These are phyloP conservation scores for Aspergillus sp. DNA, from an alignment of 2,329 filamentous ascomycete species.

Conservation along the genomic window DNA sequence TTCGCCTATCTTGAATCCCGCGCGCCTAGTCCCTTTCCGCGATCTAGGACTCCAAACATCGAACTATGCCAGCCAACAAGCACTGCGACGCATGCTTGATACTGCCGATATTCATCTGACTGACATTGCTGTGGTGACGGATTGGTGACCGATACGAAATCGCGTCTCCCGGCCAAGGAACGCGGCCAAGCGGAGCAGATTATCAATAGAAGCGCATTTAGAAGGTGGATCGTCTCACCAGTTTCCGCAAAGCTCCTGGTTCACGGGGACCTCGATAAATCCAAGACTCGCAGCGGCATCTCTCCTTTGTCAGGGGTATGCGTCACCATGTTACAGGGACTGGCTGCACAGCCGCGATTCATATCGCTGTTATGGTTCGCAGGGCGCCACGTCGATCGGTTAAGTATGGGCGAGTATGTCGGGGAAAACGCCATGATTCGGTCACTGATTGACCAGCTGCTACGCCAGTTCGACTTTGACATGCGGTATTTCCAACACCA, in stretches of 20 bases:
- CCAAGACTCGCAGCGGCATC: background rate
- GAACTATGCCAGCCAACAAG: background rate
- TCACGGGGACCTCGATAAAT: background rate
- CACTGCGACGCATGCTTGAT: background rate
- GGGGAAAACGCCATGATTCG: background rate
- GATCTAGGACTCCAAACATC: background rate
- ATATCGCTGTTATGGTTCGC: background rate
- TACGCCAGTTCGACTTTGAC: slow-evolving; percentile 2
- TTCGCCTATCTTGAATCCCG: background rate
- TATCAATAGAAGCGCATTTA: background rate
- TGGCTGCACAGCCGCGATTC: background rate
- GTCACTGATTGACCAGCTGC: background rate
- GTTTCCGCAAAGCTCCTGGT: background rate
- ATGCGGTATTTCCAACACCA: background rate
- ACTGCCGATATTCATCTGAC: background rate
- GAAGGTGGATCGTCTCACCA: background rate
- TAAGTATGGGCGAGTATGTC: background rate
- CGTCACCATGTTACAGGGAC: background rate
- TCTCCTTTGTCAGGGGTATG: background rate
- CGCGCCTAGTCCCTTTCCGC: background rate
- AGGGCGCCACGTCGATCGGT: background rate
- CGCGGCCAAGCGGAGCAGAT: background rate
- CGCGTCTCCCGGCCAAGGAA: background rate
- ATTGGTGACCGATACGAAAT: background rate
- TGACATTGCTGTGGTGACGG: background rate